Evolutionary conservation across 2,329 filamentous ascomycete species (phyloP), one percentile per base, ranked within the genome.

Genomic region (Pezicula rhizophila): DNA sequence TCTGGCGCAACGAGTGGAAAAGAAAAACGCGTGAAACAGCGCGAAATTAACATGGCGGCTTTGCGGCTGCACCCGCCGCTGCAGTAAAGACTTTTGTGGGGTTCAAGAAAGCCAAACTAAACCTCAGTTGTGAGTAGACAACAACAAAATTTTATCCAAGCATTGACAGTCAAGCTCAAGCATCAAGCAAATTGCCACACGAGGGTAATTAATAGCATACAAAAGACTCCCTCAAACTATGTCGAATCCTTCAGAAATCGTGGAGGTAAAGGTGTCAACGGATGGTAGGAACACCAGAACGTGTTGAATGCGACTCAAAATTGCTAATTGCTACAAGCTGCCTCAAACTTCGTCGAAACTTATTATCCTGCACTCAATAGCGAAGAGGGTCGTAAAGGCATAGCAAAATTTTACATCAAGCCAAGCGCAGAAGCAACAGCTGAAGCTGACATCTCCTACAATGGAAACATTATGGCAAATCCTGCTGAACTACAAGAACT

Each of bases 301-400:
- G 17, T 7, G n/a, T 33, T 14, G 12, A 25, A 10, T 2, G 38
- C 8, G 11, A 8, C 25, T 17, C n/a, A 6, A 28, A 40, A 44
- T 53, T 47, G 48, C 49, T 54, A 42, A 55, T 42, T 33, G 14
- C 43, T 20, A 18, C 25, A 57, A 87, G 88, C 84, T 51, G 85
- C 88, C 46, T 79, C 85, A 57, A 72, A 70, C 47, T 92, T 95
- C 60, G 75, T 85, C 56, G 80, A 84, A 52, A 74, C 78, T 53
- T 95, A 86, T 72, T 95, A 95, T 70, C 73, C 77, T 25, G 77
- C 85, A n/a, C 72, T 95, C 45, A 82, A 85, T 66, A 77, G 74
- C 50, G 67, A 73, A 38, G 75, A 77, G 54, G 67, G 70, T 39
- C 49, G 53, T 33, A 42, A 52, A 31, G 70, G 73, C 8, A 76